Percentiles rank a stretch among this genome's conserved stretches.
Conservation (phyloP, 331 rosid genomes). For the Rosa hybrid region DNA sequence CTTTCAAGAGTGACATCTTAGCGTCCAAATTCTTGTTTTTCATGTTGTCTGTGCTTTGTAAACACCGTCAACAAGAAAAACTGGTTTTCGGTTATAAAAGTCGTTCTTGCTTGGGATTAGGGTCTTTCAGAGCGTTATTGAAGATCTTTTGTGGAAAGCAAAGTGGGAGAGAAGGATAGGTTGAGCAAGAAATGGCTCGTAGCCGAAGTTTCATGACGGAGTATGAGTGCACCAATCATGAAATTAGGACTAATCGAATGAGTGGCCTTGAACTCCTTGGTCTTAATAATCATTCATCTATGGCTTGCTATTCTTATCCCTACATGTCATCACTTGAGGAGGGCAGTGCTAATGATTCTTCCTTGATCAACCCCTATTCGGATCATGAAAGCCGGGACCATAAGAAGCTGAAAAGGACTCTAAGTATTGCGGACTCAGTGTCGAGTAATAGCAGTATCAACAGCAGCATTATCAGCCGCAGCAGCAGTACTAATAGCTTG, state of each 20-base stretch:
- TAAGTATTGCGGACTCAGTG: conserved; percentile 14
- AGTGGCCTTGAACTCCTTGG: conserved; percentile 7
- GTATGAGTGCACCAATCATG: neutral
- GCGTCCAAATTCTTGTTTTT: neutral
- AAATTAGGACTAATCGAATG: conserved; percentile 16
- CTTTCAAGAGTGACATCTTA: neutral
- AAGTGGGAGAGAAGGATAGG: conserved; percentile 4
- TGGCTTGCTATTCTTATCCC: conserved; percentile 29
- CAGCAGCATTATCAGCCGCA: conserved; percentile 21
- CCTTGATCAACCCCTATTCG: conserved; percentile 23
- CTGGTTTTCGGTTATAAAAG: conserved; percentile 18
- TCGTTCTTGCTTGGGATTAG: neutral
- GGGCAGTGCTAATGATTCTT: neutral
- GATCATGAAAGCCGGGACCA: conserved; percentile 39
- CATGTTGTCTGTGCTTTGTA: neutral
- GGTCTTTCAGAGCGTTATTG: conserved; percentile 46
- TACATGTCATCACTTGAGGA: conserved; percentile 3
- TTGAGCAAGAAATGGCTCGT: conserved; percentile 30
- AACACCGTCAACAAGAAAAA: neutral
- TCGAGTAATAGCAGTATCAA: conserved; percentile 12
- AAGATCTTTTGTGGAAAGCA: conserved; percentile 37
- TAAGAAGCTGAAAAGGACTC: conserved; percentile 40
- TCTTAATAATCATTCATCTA: conserved; percentile 21
- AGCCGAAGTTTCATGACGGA: neutral
- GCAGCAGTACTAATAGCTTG: conserved; percentile 35